These are phyloP conservation scores for Cyclanthera cordifolia DNA, from an alignment of 306 rosid genomes.

Conservation along the genomic window DNA sequence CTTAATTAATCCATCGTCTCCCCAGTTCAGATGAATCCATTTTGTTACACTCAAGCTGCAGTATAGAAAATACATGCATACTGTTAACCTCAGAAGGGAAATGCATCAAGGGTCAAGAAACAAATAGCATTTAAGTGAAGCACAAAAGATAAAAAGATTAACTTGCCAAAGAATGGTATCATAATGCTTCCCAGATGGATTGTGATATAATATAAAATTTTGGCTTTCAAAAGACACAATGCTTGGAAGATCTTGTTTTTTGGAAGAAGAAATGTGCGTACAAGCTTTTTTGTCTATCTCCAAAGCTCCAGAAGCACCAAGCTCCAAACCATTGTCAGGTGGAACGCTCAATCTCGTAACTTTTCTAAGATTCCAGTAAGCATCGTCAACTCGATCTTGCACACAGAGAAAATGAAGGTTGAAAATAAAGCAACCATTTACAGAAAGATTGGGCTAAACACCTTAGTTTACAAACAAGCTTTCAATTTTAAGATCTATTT, in stretches of 20 bases:
- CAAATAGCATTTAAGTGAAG: background rate
- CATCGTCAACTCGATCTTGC: conserved; percentile 64
- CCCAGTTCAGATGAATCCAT: conserved; percentile 98
- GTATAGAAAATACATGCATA: conserved; percentile 18
- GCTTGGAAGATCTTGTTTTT: conserved; percentile 27
- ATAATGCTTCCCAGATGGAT: conserved; percentile 40
- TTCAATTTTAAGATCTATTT: background rate
- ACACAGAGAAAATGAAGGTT: conserved; percentile 3
- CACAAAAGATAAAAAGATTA: background rate
- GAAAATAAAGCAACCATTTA: background rate
- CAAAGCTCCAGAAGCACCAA: conserved; percentile 16
- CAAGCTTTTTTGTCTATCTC: conserved; percentile 24
- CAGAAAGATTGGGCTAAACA: background rate
- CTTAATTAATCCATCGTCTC: conserved; percentile 72
- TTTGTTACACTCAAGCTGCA: conserved; percentile 90
- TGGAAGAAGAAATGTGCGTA: conserved; percentile 20
- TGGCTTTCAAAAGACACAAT: conserved; percentile 57
- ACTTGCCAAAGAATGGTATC: conserved; percentile 78
- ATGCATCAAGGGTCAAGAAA: background rate
- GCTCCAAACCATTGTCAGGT: conserved; percentile 23
- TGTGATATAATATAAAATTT: conserved; percentile 47
- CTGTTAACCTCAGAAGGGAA: background rate
- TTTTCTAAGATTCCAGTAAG: conserved; percentile 58
- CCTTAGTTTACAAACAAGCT: background rate
- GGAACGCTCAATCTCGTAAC: conserved; percentile 25